phyloP scores from a whole-genome alignment of 805 yeast species.

The Huiozyma naganishii region DNA sequence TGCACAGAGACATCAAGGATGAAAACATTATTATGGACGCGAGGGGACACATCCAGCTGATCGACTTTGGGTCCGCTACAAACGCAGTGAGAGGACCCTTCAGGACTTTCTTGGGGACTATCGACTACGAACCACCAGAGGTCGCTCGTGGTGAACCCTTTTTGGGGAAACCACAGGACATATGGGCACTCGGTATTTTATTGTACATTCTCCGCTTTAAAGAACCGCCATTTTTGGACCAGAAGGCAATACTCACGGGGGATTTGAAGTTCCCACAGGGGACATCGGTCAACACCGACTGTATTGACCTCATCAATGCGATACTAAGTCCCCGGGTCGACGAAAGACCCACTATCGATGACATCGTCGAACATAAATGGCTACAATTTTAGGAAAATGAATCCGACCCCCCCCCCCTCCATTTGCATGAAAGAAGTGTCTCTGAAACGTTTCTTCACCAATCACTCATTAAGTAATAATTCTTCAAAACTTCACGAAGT shows the following conservation, averaged over 20 bases:
- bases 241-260: conserved; percentile 89
- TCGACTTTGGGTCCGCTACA: conserved; percentile 93
- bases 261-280: conserved; percentile 43
- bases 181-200: conserved; percentile 93
- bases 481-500: too few species aligned
- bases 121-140: conserved; percentile 96
- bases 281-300: conserved; percentile 38
- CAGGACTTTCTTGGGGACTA: conserved; percentile 92
- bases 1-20: conserved; percentile 90
- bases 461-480: too few species aligned
- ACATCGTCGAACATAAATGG: conserved; percentile 63
- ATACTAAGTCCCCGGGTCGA: conserved; percentile 59
- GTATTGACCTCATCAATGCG: conserved; percentile 46
- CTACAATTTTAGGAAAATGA: conserved; percentile 21
- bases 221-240: conserved; percentile 88
- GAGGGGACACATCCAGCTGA: conserved; percentile 66
- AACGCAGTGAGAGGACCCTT: conserved; percentile 86
- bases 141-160: conserved; percentile 79
- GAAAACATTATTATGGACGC: conserved; percentile 84
- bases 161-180: conserved; percentile 88
- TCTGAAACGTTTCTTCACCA: too few species aligned
- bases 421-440: too few species aligned
- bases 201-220: conserved; percentile 81
- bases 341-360: conserved; percentile 62
- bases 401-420: background rate